Evolutionary conservation across 2,329 filamentous ascomycete genomes (phyloP).

Genomic region (Geoglossum cookeanum): DNA sequence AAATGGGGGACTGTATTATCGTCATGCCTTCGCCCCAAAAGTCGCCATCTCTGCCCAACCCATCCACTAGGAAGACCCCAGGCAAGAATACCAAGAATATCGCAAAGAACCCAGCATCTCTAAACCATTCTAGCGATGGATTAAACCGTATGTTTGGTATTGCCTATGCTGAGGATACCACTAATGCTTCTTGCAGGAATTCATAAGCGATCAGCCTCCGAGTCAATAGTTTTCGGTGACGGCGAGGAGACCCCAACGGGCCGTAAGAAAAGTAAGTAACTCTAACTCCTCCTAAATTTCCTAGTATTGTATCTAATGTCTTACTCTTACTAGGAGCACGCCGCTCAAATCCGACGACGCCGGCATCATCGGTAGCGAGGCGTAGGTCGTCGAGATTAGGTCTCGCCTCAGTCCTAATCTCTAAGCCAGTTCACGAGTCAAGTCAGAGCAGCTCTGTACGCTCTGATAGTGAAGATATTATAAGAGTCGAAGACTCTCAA

Average conservation of each 20-base stretch:
- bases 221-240: background rate
- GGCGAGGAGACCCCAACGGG: background rate
- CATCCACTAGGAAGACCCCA: background rate
- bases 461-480: background rate
- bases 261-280: background rate
- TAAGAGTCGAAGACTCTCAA: background rate
- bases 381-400: background rate
- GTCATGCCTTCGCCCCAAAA: background rate
- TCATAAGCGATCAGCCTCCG: background rate
- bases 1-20: constrained; percentile 1
- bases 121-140: background rate
- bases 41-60: background rate
- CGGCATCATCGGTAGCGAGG: background rate
- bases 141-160: background rate
- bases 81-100: background rate
- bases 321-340: background rate
- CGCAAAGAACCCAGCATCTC: background rate
- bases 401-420: background rate
- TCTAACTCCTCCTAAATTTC: background rate
- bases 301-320: background rate
- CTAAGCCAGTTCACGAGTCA: background rate
- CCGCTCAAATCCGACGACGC: background rate
- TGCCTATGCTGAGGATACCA: too few relatives aligned
- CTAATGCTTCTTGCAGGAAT: background rate
- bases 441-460: background rate